Evolutionary conservation across 805 yeast species (phyloP), one percentile per base, ranked within the genome.

Genomic region (Wickerhamomyces strasburgensis): DNA sequence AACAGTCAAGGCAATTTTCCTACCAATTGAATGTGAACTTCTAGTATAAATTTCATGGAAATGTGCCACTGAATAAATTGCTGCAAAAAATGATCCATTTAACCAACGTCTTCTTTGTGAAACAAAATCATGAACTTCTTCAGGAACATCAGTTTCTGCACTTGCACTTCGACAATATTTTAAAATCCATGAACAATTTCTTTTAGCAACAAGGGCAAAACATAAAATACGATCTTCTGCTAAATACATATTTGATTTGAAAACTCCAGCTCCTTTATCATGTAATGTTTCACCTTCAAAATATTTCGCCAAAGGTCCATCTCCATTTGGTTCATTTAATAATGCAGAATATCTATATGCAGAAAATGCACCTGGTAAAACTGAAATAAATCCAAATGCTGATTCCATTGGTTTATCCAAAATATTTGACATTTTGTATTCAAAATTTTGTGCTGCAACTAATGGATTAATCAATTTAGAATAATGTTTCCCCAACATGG

Each of bases 111-210:
- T 74, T 67, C 98, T 76, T 61, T 90, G 98, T 28, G 88, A 72
- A 23, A 93, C 80, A 46, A 90, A 80, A 54, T 89, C 96, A 16
- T 93, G 80, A 24, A 90, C 72, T 25, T 75, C 68, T 48, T 84
- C 95, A 6, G 98, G 98, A 31, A 89, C 98, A 72, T 93, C 98
- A 4, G 98, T 93, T 47, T 85, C 88, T 1, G 97, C 98, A 45
- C 76, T 76, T 5, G 97, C 95, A 38, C 80, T 74, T 55, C 84
- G 84, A 50, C 90, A 95, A 53, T 88, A 90, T 50, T 80, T 77
- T 49, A 93, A 72, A 15, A 84, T 64, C 85, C 96, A 90, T 43
- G 78, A 70, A 44, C 79, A 72, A 32, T 73, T 62, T 41, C 68
- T 69, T 54, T 90, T 90, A 3, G 96, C 93, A n/a, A 90, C 94